Conservation (phyloP, 1,284 basidiomycete genomes). For the Ceratobasidium sp. region DNA sequence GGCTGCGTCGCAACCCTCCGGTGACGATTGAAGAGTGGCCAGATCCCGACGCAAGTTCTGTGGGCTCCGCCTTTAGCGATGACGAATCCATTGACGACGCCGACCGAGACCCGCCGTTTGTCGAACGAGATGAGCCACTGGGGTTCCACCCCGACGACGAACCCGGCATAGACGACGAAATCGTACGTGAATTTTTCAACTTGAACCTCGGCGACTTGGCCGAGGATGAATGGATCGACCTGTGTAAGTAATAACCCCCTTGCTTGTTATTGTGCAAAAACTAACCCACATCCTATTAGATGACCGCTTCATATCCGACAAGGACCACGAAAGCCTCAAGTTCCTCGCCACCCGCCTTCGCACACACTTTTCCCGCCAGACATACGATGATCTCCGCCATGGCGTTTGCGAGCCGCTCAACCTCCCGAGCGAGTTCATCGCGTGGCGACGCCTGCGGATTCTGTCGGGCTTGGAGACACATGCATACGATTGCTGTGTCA, state of each 20-base stretch:
- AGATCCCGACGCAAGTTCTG: background rate
- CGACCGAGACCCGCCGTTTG: background rate
- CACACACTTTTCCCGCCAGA: no score
- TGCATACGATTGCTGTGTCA: slow-evolving; percentile 28
- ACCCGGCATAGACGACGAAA: background rate
- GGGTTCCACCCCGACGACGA: background rate
- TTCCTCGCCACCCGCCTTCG: slow-evolving; percentile 29
- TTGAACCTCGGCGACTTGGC: background rate
- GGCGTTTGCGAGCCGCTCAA: background rate
- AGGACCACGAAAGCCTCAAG: background rate
- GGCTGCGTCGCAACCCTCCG: slow-evolving; percentile 8
- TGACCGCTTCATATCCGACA: background rate
- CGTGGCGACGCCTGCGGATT: slow-evolving; percentile 13
- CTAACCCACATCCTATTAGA: background rate
- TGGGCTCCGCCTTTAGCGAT: background rate
- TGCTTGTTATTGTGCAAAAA: no score
- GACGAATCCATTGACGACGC: background rate
- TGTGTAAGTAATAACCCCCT: slow-evolving; percentile 3
- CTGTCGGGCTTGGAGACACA: slow-evolving; percentile 8
- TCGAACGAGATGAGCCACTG: background rate
- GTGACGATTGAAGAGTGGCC: slow-evolving; percentile 21
- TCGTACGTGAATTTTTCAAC: background rate
- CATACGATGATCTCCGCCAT: slow-evolving; percentile 12
- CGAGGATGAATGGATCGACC: background rate
- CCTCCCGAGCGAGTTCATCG: slow-evolving; percentile 11